Evolutionary conservation across 768 basidiomycete genomes (phyloP).

Genomic region (Agaricus bisporus): DNA sequence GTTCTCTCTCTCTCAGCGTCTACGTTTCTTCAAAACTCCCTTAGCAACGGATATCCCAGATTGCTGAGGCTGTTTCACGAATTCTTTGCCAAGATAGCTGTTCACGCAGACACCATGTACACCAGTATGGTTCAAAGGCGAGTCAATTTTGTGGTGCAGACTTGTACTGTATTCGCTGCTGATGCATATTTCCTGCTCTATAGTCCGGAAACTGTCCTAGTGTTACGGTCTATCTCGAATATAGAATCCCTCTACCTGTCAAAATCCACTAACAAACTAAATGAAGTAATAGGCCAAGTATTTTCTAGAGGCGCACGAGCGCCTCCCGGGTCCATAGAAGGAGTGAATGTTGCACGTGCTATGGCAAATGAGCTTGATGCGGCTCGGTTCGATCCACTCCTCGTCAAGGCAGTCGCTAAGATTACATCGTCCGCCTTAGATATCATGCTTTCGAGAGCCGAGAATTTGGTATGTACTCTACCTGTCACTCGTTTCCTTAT

Average conservation of each 20-base stretch:
- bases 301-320: conserved; percentile 65
- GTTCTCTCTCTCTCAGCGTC: conserved; percentile 51
- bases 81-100: conserved; percentile 92
- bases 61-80: conserved; percentile 91
- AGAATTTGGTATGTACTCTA: conserved; percentile 57
- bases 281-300: conserved; percentile 73
- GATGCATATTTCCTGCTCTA: conserved; percentile 1
- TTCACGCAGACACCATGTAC: conserved; percentile 94
- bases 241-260: conserved; percentile 90
- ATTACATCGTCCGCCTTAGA: conserved; percentile 66
- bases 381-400: conserved; percentile 86
- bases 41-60: conserved; percentile 81
- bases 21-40: conserved; percentile 83
- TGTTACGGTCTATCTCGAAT: conserved; percentile 74
- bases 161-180: background rate
- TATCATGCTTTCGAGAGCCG: conserved; percentile 54
- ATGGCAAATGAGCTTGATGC: conserved; percentile 91
- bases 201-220: conserved; percentile 88
- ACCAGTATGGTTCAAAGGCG: conserved; percentile 81
- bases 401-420: conserved; percentile 75
- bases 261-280: conserved; percentile 76
- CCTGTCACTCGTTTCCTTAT: background rate
- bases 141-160: background rate
- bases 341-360: conserved; percentile 65
- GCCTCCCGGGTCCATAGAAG: conserved; percentile 74